phyloP scores from a whole-genome alignment of 192 early-diverging fungal species.

The Geranomyces michiganensis region DNA sequence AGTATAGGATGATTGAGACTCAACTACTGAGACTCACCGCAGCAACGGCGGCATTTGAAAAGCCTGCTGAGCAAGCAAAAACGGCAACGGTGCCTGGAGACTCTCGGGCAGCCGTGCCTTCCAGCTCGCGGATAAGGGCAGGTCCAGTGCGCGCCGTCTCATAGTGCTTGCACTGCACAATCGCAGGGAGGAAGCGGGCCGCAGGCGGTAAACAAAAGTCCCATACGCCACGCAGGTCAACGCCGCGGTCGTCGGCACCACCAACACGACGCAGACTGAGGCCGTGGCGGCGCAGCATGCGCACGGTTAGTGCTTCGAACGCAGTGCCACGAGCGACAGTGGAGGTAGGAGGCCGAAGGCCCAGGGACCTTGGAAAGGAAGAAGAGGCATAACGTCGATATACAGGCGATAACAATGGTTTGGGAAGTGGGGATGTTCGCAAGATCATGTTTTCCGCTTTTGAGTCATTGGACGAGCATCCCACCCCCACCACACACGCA shows the following conservation, averaged over 20 bases:
- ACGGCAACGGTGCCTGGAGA: conserved; percentile 25
- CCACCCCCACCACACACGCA: too few relatives aligned
- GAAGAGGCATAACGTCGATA: not conserved
- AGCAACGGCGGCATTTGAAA: conserved; percentile 5
- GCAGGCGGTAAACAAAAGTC: not conserved
- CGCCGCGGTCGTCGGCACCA: conserved; percentile 33
- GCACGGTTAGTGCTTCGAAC: conserved; percentile 24
- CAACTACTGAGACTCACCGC: not conserved
- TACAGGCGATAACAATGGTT: not conserved
- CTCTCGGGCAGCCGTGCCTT: conserved; percentile 29
- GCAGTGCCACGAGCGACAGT: conserved; percentile 27
- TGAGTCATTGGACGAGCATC: too few relatives aligned
- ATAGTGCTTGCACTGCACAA: conserved; percentile 42
- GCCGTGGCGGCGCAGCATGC: not conserved
- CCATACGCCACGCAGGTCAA: conserved; percentile 36
- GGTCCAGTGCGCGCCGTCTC: conserved; percentile 26
- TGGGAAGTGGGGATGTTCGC: too few relatives aligned
- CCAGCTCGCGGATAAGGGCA: conserved; percentile 37
- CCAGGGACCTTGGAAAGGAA: too few relatives aligned
- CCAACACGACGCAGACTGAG: conserved; percentile 33
- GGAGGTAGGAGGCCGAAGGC: not conserved
- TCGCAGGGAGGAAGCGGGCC: conserved; percentile 6
- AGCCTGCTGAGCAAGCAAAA: conserved; percentile 25
- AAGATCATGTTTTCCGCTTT: too few relatives aligned
- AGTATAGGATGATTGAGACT: too few relatives aligned